Evolutionary conservation across 257 asterid species (phyloP), one percentile per base, ranked within the genome.

Genomic region (Ocimum tenuiflorum): DNA sequence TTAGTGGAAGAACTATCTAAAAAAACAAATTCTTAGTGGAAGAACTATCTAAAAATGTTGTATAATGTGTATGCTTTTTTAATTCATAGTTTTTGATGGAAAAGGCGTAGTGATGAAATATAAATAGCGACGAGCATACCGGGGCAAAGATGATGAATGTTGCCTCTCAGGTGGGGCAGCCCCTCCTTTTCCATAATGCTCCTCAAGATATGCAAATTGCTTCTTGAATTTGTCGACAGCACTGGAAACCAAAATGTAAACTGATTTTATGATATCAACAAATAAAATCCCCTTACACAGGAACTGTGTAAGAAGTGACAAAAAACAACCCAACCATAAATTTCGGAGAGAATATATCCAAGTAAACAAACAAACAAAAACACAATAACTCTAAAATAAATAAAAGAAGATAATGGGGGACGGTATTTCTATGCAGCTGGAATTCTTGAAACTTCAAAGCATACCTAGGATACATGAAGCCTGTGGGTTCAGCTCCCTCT

Each of bases 141-240:
- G 83, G 45, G 97, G 97, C 68, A 91, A 75, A 64, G 97, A 91
- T 51, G 97, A 91, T 33, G 96, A 86, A 56, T 84, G 95, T 63
- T 91, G 96, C 72, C 97, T 86, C 84, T 88, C 97, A 11, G 96
- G 96, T 50, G 94, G 90, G 66, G 91, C 86, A 52, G 76, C 79
- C 31, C 79, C 82, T 55, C 92, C 95, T 60, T 91, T 91, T 55
- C 97, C 95, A 9, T 91, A 91, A 59, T 85, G 94, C 77, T 91
- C 97, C 76, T 91, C 97, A 35, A 86, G 96, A 69, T 81, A 80
- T 0, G 97, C 96, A 75, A 91, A 91, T 56, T 88, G 95, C 77
- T 88, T 88, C 84, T 91, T 91, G 70, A 91, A 91, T 80, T 88
- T 91, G 80, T 91, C 97, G 4, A 91, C 97, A 6, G 97, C 97